Base-by-base conservation (phyloP, 148 eudicot species). In the Euryodendron excelsum region DNA sequence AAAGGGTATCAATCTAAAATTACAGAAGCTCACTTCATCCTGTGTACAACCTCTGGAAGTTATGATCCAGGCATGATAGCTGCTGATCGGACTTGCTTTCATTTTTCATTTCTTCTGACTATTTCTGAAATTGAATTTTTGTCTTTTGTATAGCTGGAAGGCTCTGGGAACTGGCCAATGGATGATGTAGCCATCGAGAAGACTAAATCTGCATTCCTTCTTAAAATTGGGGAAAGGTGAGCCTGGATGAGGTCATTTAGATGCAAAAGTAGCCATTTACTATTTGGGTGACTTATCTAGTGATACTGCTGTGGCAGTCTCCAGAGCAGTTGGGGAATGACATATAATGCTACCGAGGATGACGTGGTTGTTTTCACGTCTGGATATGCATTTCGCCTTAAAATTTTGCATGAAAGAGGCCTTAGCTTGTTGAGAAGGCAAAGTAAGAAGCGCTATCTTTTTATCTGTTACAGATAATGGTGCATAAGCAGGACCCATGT, bases 131-230 rank as follows among this genome's bases (percentile, higher is more conserved):
- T 27, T 72, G 11, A 6, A 25, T 30, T 61, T 81, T 50, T 66
- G 65, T 45, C 31, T 37, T 80, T 80, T 77, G 60, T 74, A 72
- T 77, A 95, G 98, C 84, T 95, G 86, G 98, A 96, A 81, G 99
- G 99, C 74, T 96, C 99, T 73, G 98, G 99, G 48, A 93, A 89
- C 80, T 96, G 99, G 99, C 99, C 98, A 69, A 86, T 91, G 94
- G 93, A 93, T 86, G 95, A 91, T 74, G 81, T 85, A 77, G 91
- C 92, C 36, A 86, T 96, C 71, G 98, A 96, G 87, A 96, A 96
- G 85, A 96, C 97, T 65, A 96, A 96, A 89, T 78, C 91, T 74
- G 98, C 97, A 74, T 96, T 93, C 82, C 91, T 96, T 79, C 85
- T 96, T 15, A 83, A 87, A 88, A 96, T 96, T 83, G 97, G 90